Base-by-base conservation (phyloP, 352 stramenopile species). In the Peronosclerospora sorghi region DNA sequence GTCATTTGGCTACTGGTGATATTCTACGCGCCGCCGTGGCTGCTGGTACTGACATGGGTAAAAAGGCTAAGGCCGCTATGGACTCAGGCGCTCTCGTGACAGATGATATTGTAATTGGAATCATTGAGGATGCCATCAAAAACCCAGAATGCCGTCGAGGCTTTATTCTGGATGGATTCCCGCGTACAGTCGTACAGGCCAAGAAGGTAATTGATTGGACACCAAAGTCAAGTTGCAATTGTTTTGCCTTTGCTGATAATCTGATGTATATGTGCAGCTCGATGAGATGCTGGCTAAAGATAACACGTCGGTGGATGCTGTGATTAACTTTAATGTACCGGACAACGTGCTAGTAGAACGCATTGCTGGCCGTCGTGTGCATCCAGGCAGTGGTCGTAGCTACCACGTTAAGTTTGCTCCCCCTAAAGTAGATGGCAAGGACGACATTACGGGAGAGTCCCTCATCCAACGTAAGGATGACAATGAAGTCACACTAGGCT, bases 81-180 rank as follows among this genome's bases (percentile, higher is more conserved):
- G 96, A 99, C 52, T 83, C 92, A 24, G 92, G 83, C 27, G 65
- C 68, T 21, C 85, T 97, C 35, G 91, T 97, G 32, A 86, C 81
- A 27, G 97, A 99, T 62, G 97, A 99, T 55, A 97, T 99, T 58
- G 95, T 99, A 19, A 96, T 99, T 30, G 96, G 95, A 32, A 98
- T 99, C 69, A 98, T 99, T 59, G 92, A 96, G 54, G 96, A 99
- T 56, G 92, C 96, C 35, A 97, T 99, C 70, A 81, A 97, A 57
- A 86, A 86, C 49, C 81, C 85, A 4, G 96, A 98, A 35, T 99
- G 96, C 75, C 73, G 83, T 49, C 96, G 96, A 62, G 96, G 97
- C 26, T 99, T 99, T 65, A 98, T 99, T 62, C 74, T 99, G 8
- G 97, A 99, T 65, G 97, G 97, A 30, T 99, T 99, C 72, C 97